A percentile compares a stretch with the other conserved stretches of the same genome.
Evolutionary conservation across 768 basidiomycete genomes (phyloP).

Genomic region (Infundibulicybe gibba): DNA sequence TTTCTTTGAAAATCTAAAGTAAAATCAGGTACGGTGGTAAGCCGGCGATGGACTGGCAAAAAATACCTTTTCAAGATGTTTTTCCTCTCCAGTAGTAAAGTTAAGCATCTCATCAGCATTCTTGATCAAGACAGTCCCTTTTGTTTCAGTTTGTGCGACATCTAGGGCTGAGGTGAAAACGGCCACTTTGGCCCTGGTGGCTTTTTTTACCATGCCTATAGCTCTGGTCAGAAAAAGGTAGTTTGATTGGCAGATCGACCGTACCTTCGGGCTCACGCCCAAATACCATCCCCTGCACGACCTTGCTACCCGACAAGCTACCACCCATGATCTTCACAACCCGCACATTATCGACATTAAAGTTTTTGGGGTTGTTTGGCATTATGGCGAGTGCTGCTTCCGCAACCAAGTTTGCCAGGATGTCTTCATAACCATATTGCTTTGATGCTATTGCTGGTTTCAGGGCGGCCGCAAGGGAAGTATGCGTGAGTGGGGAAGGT

Average conservation of each 20-base stretch:
- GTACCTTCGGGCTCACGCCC: conserved; percentile 91
- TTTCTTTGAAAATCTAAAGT: conserved; percentile 88
- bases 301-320: conserved; percentile 75
- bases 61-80: conserved; percentile 85
- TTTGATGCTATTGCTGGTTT: conserved; percentile 95
- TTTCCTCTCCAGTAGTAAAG: conserved; percentile 94
- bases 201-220: conserved; percentile 79
- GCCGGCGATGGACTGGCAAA: background rate
- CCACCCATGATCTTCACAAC: conserved; percentile 99
- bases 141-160: conserved; percentile 95
- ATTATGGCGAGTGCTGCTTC: conserved; percentile 93
- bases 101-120: conserved; percentile 96
- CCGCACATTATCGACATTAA: conserved; percentile 97
- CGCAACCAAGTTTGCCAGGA: conserved; percentile 78
- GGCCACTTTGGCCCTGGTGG: conserved; percentile 84
- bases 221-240: background rate
- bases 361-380: conserved; percentile 84
- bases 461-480: conserved; percentile 69
- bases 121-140: conserved; percentile 95
- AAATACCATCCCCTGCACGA: conserved; percentile 98
- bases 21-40: conserved; percentile 1
- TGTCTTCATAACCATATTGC: conserved; percentile 92
- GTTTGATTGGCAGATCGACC: conserved; percentile 7
- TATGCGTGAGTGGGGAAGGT: conserved; percentile 67
- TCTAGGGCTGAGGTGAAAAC: conserved; percentile 94